Conservation (phyloP, 495 filamentous ascomycete genomes). For the Corynascus novoguineensis region DNA sequence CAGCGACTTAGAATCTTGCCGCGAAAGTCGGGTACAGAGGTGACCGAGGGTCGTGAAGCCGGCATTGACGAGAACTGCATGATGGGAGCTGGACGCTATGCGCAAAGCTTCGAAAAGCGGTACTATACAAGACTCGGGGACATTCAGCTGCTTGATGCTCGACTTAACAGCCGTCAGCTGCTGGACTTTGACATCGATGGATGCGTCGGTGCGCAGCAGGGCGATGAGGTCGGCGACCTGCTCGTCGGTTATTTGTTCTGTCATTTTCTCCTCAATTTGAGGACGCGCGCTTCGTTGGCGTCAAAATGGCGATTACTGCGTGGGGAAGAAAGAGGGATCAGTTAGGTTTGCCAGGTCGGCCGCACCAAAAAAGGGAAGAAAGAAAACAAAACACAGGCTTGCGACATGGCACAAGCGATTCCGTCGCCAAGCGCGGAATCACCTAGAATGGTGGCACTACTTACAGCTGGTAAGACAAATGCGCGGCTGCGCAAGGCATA, state of each 20-base stretch:
- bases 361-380: slow-evolving; percentile 21
- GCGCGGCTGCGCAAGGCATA: background rate
- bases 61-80: slow-evolving; percentile 60
- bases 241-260: slow-evolving; percentile 54
- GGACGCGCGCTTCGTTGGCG: slow-evolving; percentile 17
- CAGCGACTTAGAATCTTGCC: slow-evolving; percentile 70
- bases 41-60: slow-evolving; percentile 83
- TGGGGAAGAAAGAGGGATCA: slow-evolving; percentile 3
- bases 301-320: slow-evolving; percentile 22
- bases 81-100: slow-evolving; percentile 62
- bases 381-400: slow-evolving; percentile 24
- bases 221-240: slow-evolving; percentile 60
- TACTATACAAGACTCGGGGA: slow-evolving; percentile 65
- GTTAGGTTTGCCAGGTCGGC: slow-evolving; percentile 1
- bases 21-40: slow-evolving; percentile 71
- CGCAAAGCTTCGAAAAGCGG: slow-evolving; percentile 70
- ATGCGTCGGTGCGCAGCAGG: slow-evolving; percentile 62
- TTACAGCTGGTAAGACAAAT: background rate
- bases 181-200: slow-evolving; percentile 64
- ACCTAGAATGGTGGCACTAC: background rate
- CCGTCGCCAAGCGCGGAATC: background rate
- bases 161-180: slow-evolving; percentile 70
- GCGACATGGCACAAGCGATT: background rate
- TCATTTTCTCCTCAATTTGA: slow-evolving; percentile 35
- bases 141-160: slow-evolving; percentile 81